Base-by-base conservation (phyloP, 495 filamentous ascomycete genomes). In the Aspergillus taichungensis region DNA sequence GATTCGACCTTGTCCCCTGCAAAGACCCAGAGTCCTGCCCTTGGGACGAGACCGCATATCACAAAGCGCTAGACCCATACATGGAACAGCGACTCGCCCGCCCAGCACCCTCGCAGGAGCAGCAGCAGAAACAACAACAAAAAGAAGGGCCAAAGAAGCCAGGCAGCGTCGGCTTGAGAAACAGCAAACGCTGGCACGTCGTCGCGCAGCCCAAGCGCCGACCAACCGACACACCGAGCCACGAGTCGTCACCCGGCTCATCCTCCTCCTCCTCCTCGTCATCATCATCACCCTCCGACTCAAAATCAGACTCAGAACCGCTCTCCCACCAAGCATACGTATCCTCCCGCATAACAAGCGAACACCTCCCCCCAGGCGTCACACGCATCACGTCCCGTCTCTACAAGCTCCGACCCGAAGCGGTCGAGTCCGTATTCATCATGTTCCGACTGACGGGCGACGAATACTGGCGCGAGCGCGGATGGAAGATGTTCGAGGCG, bases 381-480 rank as follows among this genome's bases (percentile, higher is more conserved):
- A 68, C 71, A 3, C 63, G 59, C 13, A 76, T 95, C 41, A 63
- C 56, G 6, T 69, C 67, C 31, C 66, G 67, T 24, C 72, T 76
- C 35, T 96, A 96, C 59, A 83, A 91, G 44, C 76, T 96, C 45
- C 89, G 87, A 37, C 89, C 89, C 36, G 89, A 95, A 70, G 89
- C 89, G 3, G 94, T 95, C 51, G 89, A 95, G 61, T 94, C 87
- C 1, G 87, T 95, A 10, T 95, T 88, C 75, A 89, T 94, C 70
- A 88, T 95, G 84, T 94, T 85, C 70, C 85, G 89, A 55, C 82
- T 92, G 51, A 95, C 88, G 0, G 89, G 87, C 42, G 85, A 92
- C 44, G 61, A 74, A 0, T 60, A 66, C 37, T 95, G 88, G 87
- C 86, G 87, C 43, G 78, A 85, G 45, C 85, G 85, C 52, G 89